phyloP scores from a whole-genome alignment of 1,284 basidiomycete species.

The Porogramme epimiltina region DNA sequence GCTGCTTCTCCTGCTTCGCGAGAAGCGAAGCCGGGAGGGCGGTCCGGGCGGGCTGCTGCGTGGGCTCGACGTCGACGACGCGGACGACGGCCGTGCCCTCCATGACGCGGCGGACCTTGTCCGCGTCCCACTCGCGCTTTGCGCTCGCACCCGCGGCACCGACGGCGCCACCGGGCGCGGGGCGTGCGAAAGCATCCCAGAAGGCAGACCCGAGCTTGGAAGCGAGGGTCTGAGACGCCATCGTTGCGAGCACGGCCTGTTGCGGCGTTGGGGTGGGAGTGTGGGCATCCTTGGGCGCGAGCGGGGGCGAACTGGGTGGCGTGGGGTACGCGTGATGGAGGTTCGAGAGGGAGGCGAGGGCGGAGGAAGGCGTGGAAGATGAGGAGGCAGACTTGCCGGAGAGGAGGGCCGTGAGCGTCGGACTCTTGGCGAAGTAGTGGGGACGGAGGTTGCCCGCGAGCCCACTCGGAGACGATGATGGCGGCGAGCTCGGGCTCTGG shows the following conservation, averaged over 20 bases:
- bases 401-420: slow-evolving; percentile 44
- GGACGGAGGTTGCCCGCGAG: slow-evolving; percentile 56
- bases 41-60: slow-evolving; percentile 5
- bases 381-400: slow-evolving; percentile 47
- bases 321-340: slow-evolving; percentile 32
- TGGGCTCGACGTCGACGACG: slow-evolving; percentile 69
- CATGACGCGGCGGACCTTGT: slow-evolving; percentile 75
- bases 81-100: slow-evolving; percentile 76
- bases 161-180: background rate
- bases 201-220: slow-evolving; percentile 70
- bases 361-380: slow-evolving; percentile 6
- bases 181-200: slow-evolving; percentile 79
- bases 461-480: slow-evolving; percentile 38
- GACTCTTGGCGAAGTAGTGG: slow-evolving; percentile 48
- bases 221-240: slow-evolving; percentile 72
- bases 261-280: slow-evolving; percentile 37
- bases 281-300: slow-evolving; percentile 18
- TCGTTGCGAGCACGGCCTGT: slow-evolving; percentile 58
- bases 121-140: slow-evolving; percentile 58
- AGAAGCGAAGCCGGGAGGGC: background rate
- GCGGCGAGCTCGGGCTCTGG: slow-evolving; percentile 22
- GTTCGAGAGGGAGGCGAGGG: background rate
- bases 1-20: slow-evolving; percentile 8
- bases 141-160: slow-evolving; percentile 18
- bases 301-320: slow-evolving; percentile 32